Percentiles rank a stretch among this genome's conserved stretches.
Conservation (phyloP, 129 eudicot species). For the Ambrosia trifida region DNA sequence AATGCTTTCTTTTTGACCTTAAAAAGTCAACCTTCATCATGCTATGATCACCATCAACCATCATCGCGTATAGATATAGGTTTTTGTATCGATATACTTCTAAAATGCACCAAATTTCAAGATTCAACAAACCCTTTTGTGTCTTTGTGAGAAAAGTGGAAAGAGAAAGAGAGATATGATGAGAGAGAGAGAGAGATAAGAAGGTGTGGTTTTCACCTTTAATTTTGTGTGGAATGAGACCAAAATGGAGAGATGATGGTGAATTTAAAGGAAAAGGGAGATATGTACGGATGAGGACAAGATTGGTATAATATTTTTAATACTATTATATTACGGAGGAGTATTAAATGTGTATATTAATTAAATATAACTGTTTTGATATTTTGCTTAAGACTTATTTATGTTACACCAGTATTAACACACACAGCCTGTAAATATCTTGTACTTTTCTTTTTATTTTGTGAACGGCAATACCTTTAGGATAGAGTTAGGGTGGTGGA, state of each 20-base stretch:
- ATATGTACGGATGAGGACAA: slow-evolving; percentile 32
- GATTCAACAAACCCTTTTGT: slow-evolving; percentile 16
- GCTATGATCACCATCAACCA: slow-evolving; percentile 32
- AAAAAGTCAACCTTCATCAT: slow-evolving; percentile 33
- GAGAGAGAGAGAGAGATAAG: slow-evolving; percentile 23
- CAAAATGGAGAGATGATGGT: slow-evolving; percentile 43
- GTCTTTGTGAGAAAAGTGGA: slow-evolving; percentile 6
- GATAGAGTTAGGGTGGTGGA: too few species aligned
- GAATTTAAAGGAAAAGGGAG: slow-evolving; percentile 41
- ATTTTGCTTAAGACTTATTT: neutral
- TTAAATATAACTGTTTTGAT: neutral
- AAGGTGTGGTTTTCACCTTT: slow-evolving; percentile 21
- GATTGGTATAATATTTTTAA: neutral
- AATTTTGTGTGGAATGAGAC: slow-evolving; percentile 34
- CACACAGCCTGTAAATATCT: neutral
- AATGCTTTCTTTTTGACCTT: slow-evolving; percentile 34
- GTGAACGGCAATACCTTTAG: too few species aligned
- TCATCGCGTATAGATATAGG: slow-evolving; percentile 19
- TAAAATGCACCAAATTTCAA: slow-evolving; percentile 17
- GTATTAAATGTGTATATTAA: neutral
- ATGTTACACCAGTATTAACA: neutral
- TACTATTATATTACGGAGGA: neutral
- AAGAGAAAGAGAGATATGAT: slow-evolving; percentile 18
- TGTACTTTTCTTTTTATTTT: neutral
- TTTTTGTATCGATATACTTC: slow-evolving; percentile 10